Percentiles rank a stretch among this genome's conserved stretches.
Evolutionary conservation across 1,139 yeast species (phyloP).

Genomic region (Blastobotrys buckinghamii): DNA sequence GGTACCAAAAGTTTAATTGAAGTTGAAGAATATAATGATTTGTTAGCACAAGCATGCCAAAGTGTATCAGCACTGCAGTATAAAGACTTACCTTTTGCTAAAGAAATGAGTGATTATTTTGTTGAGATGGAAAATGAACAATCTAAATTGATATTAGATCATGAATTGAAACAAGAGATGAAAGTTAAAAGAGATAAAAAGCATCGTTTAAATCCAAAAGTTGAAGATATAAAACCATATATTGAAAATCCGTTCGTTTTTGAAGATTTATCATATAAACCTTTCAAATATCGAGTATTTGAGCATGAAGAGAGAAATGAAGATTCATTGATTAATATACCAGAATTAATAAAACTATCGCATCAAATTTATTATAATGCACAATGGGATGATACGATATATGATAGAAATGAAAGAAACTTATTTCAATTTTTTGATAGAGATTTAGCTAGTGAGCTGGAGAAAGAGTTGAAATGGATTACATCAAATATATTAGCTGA

Average conservation of each 20-base stretch:
- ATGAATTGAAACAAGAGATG: slow-evolving; percentile 3
- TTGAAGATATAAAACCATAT: neutral
- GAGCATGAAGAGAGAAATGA: neutral
- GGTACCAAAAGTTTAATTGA: slow-evolving; percentile 43
- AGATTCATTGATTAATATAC: slow-evolving; percentile 5
- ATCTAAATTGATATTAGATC: slow-evolving; percentile 21
- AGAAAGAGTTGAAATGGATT: neutral
- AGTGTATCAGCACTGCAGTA: slow-evolving; percentile 26
- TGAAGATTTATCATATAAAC: neutral
- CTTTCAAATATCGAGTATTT: neutral
- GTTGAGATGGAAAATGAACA: slow-evolving; percentile 45
- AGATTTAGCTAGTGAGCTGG: neutral
- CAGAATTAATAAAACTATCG: slow-evolving; percentile 10
- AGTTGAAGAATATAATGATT: slow-evolving; percentile 42
- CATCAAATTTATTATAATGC: slow-evolving; percentile 13
- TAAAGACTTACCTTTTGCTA: slow-evolving; percentile 46
- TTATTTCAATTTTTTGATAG: neutral
- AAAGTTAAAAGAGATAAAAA: neutral
- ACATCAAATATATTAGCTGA: neutral
- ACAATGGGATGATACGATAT: slow-evolving; percentile 8
- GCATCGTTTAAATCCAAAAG: neutral
- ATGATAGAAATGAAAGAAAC: neutral
- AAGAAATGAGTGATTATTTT: slow-evolving; percentile 48
- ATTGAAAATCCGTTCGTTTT: neutral
- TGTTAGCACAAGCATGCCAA: slow-evolving; percentile 31